Percentiles rank a stretch among this genome's conserved stretches.
phyloP scores from a whole-genome alignment of 768 basidiomycete species.

The Hirschioporus abietinus region DNA sequence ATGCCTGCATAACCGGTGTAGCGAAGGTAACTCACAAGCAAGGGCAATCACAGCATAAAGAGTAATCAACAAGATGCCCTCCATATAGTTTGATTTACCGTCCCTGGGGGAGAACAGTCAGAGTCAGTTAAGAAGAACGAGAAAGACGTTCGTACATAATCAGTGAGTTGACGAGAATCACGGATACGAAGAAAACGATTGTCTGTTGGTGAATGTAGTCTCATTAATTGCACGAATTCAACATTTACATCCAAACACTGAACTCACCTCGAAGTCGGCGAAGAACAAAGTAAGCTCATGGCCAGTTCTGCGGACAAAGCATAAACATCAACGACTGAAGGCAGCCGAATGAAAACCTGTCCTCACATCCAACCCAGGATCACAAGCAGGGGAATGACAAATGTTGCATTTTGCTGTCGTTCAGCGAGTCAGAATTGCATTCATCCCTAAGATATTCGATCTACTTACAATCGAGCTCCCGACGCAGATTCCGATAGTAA shows the following conservation, averaged over 20 bases:
- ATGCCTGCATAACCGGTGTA: not conserved
- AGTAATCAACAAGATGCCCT: constrained; percentile 73
- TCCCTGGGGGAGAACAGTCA: constrained; percentile 37
- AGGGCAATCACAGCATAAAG: constrained; percentile 80
- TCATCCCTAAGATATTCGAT: constrained; percentile 4
- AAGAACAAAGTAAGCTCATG: constrained; percentile 81
- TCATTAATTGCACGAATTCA: not conserved
- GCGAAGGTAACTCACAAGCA: constrained; percentile 49
- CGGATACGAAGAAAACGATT: constrained; percentile 78
- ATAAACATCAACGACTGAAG: constrained; percentile 6
- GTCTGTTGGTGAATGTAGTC: constrained; percentile 40
- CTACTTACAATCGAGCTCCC: constrained; percentile 72
- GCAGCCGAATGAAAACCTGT: constrained; percentile 13
- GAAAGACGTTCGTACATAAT: constrained; percentile 46
- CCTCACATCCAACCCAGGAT: constrained; percentile 83
- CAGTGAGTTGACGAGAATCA: constrained; percentile 81
- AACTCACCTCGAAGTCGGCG: constrained; percentile 70
- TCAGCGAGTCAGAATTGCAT: not conserved
- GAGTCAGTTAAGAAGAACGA: constrained; percentile 5
- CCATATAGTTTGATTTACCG: constrained; percentile 89
- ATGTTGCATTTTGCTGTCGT: constrained; percentile 74
- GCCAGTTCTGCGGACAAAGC: constrained; percentile 38
- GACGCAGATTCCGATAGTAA: constrained; percentile 76
- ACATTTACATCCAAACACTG: not conserved
- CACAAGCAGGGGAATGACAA: constrained; percentile 86